Evolutionary conservation across 2,329 filamentous ascomycete species (phyloP).

Genomic region (Magnaporthiopsis poae): DNA sequence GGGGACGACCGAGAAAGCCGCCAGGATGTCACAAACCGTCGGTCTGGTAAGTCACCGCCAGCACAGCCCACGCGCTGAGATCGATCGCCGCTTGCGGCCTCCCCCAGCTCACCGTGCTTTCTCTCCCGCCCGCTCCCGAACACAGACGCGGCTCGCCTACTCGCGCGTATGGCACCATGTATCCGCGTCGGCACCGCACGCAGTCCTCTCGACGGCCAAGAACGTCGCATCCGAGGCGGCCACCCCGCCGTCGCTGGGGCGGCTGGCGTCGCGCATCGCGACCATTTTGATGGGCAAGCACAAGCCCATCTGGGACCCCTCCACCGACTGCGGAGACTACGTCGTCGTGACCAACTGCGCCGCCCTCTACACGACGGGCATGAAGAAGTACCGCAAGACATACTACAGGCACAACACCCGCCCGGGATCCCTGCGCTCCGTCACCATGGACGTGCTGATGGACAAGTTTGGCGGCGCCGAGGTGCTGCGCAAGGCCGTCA

Average conservation of each 20-base stretch:
- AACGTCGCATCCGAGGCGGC: slow-evolving; percentile 35
- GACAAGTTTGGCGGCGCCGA: slow-evolving; percentile 88
- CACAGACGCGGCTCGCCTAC: slow-evolving; percentile 87
- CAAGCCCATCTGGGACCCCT: slow-evolving; percentile 95
- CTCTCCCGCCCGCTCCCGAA: neutral
- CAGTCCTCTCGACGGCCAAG: slow-evolving; percentile 46
- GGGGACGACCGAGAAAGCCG: slow-evolving; percentile 10
- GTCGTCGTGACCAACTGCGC: slow-evolving; percentile 87
- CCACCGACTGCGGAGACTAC: slow-evolving; percentile 97
- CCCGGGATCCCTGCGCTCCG: slow-evolving; percentile 73
- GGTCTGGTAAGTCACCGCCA: slow-evolving; percentile 51
- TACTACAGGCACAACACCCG: slow-evolving; percentile 93
- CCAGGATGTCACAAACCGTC: slow-evolving; percentile 67
- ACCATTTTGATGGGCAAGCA: slow-evolving; percentile 92
- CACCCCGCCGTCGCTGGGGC: slow-evolving; percentile 72
- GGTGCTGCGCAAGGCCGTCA: slow-evolving; percentile 81
- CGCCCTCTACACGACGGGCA: slow-evolving; percentile 76
- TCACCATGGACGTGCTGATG: slow-evolving; percentile 93
- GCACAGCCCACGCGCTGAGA: neutral
- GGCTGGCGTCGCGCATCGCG: slow-evolving; percentile 79
- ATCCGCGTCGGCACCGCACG: slow-evolving; percentile 60
- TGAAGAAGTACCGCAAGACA: slow-evolving; percentile 85
- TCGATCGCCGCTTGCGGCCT: neutral
- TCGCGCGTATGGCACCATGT: slow-evolving; percentile 86
- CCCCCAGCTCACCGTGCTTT: neutral